phyloP scores from a whole-genome alignment of 148 eudicot genomes.

The Nepenthes gracilis region DNA sequence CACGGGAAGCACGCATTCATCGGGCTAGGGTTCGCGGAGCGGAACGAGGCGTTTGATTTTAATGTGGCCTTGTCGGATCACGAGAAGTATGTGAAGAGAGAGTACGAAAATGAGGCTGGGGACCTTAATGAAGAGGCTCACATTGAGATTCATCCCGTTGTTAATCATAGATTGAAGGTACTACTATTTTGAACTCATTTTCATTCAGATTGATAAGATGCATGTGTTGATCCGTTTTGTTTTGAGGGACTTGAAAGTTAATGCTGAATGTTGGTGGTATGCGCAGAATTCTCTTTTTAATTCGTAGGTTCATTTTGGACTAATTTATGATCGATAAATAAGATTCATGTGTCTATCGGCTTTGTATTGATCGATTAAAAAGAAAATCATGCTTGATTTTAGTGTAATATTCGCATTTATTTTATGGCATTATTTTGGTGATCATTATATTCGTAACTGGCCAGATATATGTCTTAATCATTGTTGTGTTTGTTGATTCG shows the following conservation, averaged over 20 bases:
- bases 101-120: slow-evolving; percentile 39
- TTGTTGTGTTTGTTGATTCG: background rate
- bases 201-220: background rate
- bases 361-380: no score
- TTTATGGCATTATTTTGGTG: background rate
- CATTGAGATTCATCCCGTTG: slow-evolving; percentile 94
- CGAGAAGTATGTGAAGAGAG: slow-evolving; percentile 82
- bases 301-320: no score
- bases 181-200: background rate
- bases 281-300: no score
- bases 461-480: background rate
- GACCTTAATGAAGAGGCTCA: slow-evolving; percentile 23
- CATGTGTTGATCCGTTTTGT: background rate
- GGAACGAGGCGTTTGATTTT: slow-evolving; percentile 97
- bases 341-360: no score
- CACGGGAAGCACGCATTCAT: slow-evolving; percentile 88
- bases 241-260: no score
- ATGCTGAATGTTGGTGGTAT: no score
- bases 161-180: slow-evolving; percentile 90
- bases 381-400: no score
- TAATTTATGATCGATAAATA: no score
- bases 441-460: background rate
- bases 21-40: slow-evolving; percentile 77
- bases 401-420: no score
- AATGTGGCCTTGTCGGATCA: slow-evolving; percentile 94